Conservation (phyloP, 306 rosid species). For the Lagenaria siceraria region DNA sequence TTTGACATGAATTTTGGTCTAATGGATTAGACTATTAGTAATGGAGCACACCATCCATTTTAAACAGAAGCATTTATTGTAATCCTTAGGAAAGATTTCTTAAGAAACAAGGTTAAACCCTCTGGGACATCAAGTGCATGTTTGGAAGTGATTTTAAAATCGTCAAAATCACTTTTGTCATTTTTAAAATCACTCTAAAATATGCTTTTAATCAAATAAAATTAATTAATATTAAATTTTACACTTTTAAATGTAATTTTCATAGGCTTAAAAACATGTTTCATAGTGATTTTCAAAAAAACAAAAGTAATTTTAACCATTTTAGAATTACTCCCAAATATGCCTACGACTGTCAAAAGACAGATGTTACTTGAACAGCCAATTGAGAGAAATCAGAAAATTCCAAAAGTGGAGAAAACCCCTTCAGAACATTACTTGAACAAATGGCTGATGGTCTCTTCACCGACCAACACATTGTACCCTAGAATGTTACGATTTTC, state of each 20-base stretch:
- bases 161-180: no score
- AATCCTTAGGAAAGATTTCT: background rate
- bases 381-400: background rate
- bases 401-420: background rate
- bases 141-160: no score
- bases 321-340: no score
- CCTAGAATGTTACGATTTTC: background rate
- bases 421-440: background rate
- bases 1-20: background rate
- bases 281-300: no score
- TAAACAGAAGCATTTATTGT: background rate
- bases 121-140: background rate
- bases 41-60: background rate
- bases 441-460: background rate
- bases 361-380: background rate
- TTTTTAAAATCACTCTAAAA: no score
- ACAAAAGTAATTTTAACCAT: no score
- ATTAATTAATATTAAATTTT: no score
- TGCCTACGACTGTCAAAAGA: background rate
- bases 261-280: no score
- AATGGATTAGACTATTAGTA: background rate
- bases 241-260: no score
- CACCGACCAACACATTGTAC: background rate
- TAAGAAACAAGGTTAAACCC: background rate
- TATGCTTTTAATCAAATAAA: no score